Evolutionary conservation across 495 filamentous ascomycete species (phyloP).

Genomic region (Penicillium bialowiezense): DNA sequence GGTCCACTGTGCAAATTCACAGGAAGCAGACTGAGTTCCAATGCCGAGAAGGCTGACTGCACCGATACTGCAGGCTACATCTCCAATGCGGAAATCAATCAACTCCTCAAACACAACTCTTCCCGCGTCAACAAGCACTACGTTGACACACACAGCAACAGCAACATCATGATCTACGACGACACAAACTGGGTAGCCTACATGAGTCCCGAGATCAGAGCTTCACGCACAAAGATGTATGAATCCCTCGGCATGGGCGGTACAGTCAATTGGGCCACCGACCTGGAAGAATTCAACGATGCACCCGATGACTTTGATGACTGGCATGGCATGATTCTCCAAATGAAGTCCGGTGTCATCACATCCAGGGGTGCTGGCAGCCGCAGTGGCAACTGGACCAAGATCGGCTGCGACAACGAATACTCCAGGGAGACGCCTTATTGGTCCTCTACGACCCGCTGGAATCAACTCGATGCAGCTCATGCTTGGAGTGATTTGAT

Average conservation of each 20-base stretch:
- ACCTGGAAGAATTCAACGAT: slow-evolving; percentile 20
- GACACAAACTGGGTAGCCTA: slow-evolving; percentile 42
- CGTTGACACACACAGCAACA: slow-evolving; percentile 16
- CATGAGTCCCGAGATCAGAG: slow-evolving; percentile 32
- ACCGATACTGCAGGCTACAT: slow-evolving; percentile 28
- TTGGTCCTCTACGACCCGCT: not conserved
- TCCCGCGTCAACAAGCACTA: slow-evolving; percentile 1
- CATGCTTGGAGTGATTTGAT: not conserved
- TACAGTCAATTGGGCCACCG: slow-evolving; percentile 41
- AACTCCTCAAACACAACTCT: slow-evolving; percentile 3
- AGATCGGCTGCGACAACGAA: not conserved
- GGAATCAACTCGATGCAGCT: not conserved
- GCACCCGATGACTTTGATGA: not conserved
- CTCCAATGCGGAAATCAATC: slow-evolving; percentile 14
- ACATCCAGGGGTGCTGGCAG: not conserved
- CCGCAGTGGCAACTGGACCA: not conserved
- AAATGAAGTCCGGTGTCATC: not conserved
- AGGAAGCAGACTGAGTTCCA: not conserved
- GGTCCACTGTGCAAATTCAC: slow-evolving; percentile 3
- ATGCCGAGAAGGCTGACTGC: slow-evolving; percentile 9
- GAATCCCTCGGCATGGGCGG: slow-evolving; percentile 28
- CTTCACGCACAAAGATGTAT: slow-evolving; percentile 17
- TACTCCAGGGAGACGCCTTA: not conserved
- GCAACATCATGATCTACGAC: slow-evolving; percentile 42
- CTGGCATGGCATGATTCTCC: not conserved